A percentile compares a stretch with the other conserved stretches of the same genome.
phyloP scores from a whole-genome alignment of 495 filamentous ascomycete species.

The Aspergillus hancockii region DNA sequence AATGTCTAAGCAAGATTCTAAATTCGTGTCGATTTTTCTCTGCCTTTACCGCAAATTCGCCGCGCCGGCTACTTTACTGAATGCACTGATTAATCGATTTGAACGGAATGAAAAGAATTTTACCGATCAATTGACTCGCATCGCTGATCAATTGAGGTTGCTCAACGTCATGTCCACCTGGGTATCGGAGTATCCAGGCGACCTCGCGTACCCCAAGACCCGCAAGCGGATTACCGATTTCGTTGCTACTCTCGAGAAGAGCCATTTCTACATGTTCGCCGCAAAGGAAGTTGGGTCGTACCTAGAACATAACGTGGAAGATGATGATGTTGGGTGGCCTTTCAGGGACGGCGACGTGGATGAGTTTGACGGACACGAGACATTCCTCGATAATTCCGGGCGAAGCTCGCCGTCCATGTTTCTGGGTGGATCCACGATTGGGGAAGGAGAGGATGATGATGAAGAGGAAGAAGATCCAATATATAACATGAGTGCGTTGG shows the following conservation, averaged over 20 bases:
- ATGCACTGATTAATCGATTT: conserved; percentile 71
- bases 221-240: conserved; percentile 70
- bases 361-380: conserved; percentile 36
- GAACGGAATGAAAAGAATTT: conserved; percentile 65
- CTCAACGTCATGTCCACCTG: conserved; percentile 84
- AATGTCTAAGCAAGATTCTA: conserved; percentile 80
- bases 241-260: conserved; percentile 63
- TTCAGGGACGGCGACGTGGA: conserved; percentile 62
- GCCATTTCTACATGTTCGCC: conserved; percentile 76
- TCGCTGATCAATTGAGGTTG: conserved; percentile 76
- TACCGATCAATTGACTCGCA: conserved; percentile 64
- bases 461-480: conserved; percentile 44
- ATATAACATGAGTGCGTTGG: conserved; percentile 45
- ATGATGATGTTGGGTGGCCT: conserved; percentile 81
- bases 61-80: conserved; percentile 72
- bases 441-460: conserved; percentile 34
- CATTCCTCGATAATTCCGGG: conserved; percentile 40
- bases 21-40: conserved; percentile 83
- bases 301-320: conserved; percentile 64
- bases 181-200: conserved; percentile 87
- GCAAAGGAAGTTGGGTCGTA: conserved; percentile 77
- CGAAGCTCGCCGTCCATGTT: conserved; percentile 43
- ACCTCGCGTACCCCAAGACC: conserved; percentile 83
- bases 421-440: conserved; percentile 27
- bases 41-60: conserved; percentile 96